Base-by-base conservation (phyloP, 2,329 filamentous ascomycete genomes). In the Seiridium cupressi region DNA sequence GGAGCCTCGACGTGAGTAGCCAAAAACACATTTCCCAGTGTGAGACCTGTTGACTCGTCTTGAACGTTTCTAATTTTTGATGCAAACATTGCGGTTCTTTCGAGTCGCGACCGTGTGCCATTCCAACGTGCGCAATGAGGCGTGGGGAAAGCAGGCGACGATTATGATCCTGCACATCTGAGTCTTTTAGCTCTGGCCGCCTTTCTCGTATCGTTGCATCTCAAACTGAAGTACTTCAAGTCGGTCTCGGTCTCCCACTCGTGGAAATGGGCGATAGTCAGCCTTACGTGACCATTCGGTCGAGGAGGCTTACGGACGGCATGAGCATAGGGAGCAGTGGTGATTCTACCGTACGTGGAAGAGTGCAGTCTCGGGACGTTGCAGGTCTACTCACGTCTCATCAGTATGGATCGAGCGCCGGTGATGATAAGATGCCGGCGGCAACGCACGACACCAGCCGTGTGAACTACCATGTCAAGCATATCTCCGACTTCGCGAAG, bases 381-480 rank as follows among this genome's bases (percentile, higher is more conserved):
- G 61, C 60, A 47, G 61, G 58, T 65, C 70, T 74, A 65, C 70
- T 66, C 40, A 73, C 72, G 64, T 75, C 73, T 64, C 48, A 73
- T 59, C 73, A 81, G 77, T 81, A 80, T 66, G 77, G 77, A 64
- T 80, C 78, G 26, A 76, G 72, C 64, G 68, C 70, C 61, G 75
- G 73, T 44, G 76, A 78, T 60, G 70, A 73, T 58, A 71, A 66
- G 58, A 69, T 74, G 34, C 73, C 74, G 7, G 68, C 77, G 18
- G 74, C 82, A 26, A 86, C 83, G 11, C 84, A 86, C 67, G 83
- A 86, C 67, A 83, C 79, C 51, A 84, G 83, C 66, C 81, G 83
- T 47, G 81, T 84, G 3, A 84, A 75, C 73, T 85, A 83, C 62
- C 83, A 86, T 69, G 78, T 86, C 56, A 85, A 84, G 70, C 77